Base-by-base conservation (phyloP, 2,329 filamentous ascomycete genomes). In the Stachybotrys chlorohalonatus region DNA sequence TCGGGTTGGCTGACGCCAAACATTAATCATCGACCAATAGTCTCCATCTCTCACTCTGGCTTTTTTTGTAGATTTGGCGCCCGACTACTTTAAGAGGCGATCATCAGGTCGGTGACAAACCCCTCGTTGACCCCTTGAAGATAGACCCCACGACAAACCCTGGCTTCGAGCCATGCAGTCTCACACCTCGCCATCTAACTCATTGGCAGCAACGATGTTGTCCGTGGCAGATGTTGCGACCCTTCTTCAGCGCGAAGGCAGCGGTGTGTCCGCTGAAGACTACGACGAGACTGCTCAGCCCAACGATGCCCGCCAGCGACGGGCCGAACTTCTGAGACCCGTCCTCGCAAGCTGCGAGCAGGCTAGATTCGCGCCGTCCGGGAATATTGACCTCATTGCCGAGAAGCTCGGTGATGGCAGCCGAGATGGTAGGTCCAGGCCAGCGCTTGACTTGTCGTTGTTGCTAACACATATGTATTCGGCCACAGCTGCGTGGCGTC, bases 401-500 rank as follows among this genome's bases (percentile, higher is more conserved):
- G 75, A 82, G 63, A 77, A 75, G 55, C 63, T 84, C 0, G 82
- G 76, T 1, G 76, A 84, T 59, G 78, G 74, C 6, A 81, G 80
- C 58, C 73, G 82, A 62, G 75, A 80, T 63, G 74, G 80, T 82
- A 61, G 72, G 77, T 66, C 6, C n/a, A 7, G 13, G n/a, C 32
- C 16, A 36, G 39, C 50, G 6, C 16, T n/a, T 1, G 47, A 31
- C 1, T 32, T 8, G 8, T 42, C 13, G 36, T 9, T 2, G 36
- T 13, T 9, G 36, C 36, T 42, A 13, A 42, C 36, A 5, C 13
- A 13, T 9, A 42, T 58, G n/a, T 57, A 50, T 6, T 11, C 24
- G 11, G 7, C 7, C 4, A 31, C 16, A 84, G 82, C 73, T 47
- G 73, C 74, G 49, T 85, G 82, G 80, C 74, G 83, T 55, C 61